These are phyloP conservation scores for Cordyceps javanica DNA, from an alignment of 2,329 filamentous ascomycete genomes.

Conservation along the genomic window DNA sequence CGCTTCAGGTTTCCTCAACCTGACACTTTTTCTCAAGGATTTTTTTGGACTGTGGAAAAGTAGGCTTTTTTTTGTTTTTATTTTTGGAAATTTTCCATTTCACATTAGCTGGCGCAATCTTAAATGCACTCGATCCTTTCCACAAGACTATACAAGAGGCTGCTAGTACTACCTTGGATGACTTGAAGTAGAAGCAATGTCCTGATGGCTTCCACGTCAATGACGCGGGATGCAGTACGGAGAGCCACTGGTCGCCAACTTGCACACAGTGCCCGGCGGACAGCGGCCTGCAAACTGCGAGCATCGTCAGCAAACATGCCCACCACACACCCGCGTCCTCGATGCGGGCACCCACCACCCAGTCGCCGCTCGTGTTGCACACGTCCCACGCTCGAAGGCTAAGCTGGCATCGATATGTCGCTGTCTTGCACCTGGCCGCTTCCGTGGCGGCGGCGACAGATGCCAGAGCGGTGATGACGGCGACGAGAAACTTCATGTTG, in stretches of 20 bases:
- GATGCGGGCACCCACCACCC: background rate
- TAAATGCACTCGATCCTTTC: no score
- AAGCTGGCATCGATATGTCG: background rate
- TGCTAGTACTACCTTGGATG: no score
- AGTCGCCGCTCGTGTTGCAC: background rate
- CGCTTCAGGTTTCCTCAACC: no score
- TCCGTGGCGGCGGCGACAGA: background rate
- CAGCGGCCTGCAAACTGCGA: background rate
- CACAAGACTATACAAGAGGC: no score
- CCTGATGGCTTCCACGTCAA: no score
- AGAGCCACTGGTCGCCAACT: background rate
- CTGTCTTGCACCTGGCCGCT: background rate
- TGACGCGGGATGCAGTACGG: background rate
- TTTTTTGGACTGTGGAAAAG: no score
- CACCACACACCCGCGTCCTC: no score
- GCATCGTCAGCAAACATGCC: background rate
- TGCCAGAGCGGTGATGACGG: background rate
- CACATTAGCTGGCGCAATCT: no score
- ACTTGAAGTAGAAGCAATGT: no score
- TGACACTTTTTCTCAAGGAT: no score
- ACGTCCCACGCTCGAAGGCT: background rate
- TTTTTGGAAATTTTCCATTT: no score
- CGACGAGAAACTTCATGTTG: background rate
- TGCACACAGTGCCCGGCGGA: background rate
- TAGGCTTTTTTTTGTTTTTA: no score